Conservation (phyloP, 2,329 filamentous ascomycete genomes). For the Pseudovirgaria hyperparasitica region DNA sequence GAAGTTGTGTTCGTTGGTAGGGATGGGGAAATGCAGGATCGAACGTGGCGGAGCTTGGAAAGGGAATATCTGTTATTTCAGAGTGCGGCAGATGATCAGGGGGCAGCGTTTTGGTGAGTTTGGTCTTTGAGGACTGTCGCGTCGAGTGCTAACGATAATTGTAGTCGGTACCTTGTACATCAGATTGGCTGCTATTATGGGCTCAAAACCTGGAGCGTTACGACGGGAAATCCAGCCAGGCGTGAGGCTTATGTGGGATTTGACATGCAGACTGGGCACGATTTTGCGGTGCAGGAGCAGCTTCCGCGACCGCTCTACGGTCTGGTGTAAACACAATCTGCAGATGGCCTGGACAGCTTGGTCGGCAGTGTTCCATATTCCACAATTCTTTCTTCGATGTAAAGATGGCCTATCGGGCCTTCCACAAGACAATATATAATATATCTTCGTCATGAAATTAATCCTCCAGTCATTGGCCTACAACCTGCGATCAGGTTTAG, state of each 20-base stretch:
- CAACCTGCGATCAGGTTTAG: too few species aligned
- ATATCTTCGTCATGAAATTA: too few species aligned
- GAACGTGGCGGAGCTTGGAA: slow-evolving; percentile 37
- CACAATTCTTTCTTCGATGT: too few species aligned
- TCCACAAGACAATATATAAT: too few species aligned
- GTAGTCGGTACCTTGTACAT: slow-evolving; percentile 81
- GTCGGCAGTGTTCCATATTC: too few species aligned
- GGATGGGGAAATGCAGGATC: slow-evolving; percentile 50
- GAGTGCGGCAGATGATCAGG: slow-evolving; percentile 59
- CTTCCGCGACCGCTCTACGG: too few species aligned
- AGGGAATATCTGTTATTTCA: slow-evolving; percentile 68
- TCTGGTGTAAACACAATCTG: too few species aligned
- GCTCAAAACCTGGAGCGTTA: slow-evolving; percentile 69
- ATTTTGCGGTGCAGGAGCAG: too few species aligned
- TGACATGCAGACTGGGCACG: slow-evolving; percentile 1
- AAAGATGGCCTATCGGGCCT: too few species aligned
- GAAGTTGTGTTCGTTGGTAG: slow-evolving; percentile 84
- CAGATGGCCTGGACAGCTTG: too few species aligned
- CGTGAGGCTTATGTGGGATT: slow-evolving; percentile 76
- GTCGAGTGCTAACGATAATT: slow-evolving; percentile 5
- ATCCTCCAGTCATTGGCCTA: too few species aligned
- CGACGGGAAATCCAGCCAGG: slow-evolving; percentile 54
- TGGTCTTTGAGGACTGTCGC: slow-evolving; percentile 2
- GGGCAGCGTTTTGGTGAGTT: slow-evolving; percentile 69
- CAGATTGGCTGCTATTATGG: slow-evolving; percentile 89